Conservation (phyloP, 1,284 basidiomycete species). For the Cutaneotrichosporon sp. region DNA sequence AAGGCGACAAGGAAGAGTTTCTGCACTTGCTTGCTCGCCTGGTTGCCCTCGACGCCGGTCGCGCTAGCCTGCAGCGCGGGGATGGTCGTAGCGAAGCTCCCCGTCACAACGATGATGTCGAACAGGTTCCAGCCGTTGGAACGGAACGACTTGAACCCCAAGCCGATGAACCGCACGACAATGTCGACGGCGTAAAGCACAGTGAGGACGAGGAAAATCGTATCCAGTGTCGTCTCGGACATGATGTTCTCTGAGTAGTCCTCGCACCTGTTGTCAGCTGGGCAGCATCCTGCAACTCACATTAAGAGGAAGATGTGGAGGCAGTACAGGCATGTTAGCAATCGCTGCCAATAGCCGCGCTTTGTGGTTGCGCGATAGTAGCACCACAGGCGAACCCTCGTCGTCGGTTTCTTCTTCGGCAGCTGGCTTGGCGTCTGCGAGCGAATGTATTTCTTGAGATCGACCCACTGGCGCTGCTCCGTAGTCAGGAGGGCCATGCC, state of each 20-base stretch:
- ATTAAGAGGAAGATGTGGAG: constrained; percentile 84
- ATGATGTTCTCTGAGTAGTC: constrained; percentile 64
- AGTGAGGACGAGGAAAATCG: constrained; percentile 75
- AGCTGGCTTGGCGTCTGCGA: constrained; percentile 79
- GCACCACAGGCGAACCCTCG: constrained; percentile 74
- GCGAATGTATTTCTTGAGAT: constrained; percentile 83
- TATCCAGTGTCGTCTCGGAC: constrained; percentile 68
- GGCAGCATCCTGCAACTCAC: constrained; percentile 57
- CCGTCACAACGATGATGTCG: constrained; percentile 78
- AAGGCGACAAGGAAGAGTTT: constrained; percentile 94
- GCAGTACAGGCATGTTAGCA: constrained; percentile 79
- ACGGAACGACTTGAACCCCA: constrained; percentile 81
- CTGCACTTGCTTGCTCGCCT: constrained; percentile 67
- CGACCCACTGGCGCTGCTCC: constrained; percentile 94
- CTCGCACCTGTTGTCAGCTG: constrained; percentile 66
- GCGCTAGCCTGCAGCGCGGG: constrained; percentile 62
- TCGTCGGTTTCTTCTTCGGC: constrained; percentile 35
- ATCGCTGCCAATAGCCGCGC: constrained; percentile 89
- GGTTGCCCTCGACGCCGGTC: constrained; percentile 28
- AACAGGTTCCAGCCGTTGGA: constrained; percentile 93
- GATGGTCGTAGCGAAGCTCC: constrained; percentile 82
- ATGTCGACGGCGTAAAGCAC: constrained; percentile 78
- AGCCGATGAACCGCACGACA: constrained; percentile 72
- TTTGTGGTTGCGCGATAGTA: constrained; percentile 87
- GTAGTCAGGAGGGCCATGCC: constrained; percentile 81